These are phyloP conservation scores for Trichosporon sp. DNA, from an alignment of 1,284 basidiomycete genomes.

Conservation along the genomic window DNA sequence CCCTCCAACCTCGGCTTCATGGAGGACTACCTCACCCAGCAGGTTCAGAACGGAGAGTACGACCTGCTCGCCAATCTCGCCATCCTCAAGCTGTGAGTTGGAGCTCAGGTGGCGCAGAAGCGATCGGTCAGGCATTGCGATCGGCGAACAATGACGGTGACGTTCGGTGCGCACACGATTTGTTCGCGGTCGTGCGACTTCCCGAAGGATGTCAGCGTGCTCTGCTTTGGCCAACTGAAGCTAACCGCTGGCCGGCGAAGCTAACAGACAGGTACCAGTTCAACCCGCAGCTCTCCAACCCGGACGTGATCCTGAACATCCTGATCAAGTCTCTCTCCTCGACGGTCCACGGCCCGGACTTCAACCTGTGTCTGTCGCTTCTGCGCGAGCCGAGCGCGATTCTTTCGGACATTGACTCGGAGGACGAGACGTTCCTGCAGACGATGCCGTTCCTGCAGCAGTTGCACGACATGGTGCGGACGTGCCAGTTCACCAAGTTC, in stretches of 20 bases:
- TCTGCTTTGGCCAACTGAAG: neutral
- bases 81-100: conserved; percentile 65
- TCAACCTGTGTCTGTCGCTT: conserved; percentile 85
- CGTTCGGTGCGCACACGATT: neutral
- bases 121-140: neutral
- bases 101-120: neutral
- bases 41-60: conserved; percentile 83
- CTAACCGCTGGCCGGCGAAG: neutral
- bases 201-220: neutral
- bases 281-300: conserved; percentile 87
- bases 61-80: conserved; percentile 88
- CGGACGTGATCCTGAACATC: conserved; percentile 88
- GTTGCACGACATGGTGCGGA: conserved; percentile 71
- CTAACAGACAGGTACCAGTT: conserved; percentile 74
- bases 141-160: neutral
- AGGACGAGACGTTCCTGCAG: conserved; percentile 69
- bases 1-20: conserved; percentile 86
- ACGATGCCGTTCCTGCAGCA: conserved; percentile 70
- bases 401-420: conserved; percentile 55
- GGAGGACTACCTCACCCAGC: conserved; percentile 90
- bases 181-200: neutral
- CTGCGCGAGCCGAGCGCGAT: conserved; percentile 42
- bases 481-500: conserved; percentile 86
- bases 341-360: conserved; percentile 68
- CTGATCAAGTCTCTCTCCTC: conserved; percentile 87